Conservation (phyloP, 2,329 filamentous ascomycete species). For the Calonectria crousiana region DNA sequence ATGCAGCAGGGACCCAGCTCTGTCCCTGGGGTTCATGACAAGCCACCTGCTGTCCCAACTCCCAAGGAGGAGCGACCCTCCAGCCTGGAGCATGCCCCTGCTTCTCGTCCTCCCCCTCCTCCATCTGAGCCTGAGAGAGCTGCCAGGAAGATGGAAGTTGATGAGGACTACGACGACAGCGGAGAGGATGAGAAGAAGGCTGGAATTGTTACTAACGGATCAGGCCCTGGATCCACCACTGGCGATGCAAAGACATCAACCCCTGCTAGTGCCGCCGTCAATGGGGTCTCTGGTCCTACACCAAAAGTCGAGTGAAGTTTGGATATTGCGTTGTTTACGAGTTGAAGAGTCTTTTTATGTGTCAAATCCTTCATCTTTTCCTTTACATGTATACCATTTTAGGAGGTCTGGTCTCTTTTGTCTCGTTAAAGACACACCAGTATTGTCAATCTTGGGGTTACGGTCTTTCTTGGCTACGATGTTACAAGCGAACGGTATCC, state of each 20-base stretch:
- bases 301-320: constrained; percentile 60
- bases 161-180: constrained; percentile 97
- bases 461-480: constrained; percentile 48
- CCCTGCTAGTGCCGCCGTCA: constrained; percentile 61
- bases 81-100: constrained; percentile 51
- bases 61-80: constrained; percentile 72
- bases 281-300: constrained; percentile 54
- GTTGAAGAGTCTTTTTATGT: constrained; percentile 40
- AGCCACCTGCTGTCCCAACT: constrained; percentile 45
- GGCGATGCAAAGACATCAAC: constrained; percentile 64
- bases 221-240: constrained; percentile 61
- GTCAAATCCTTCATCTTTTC: constrained; percentile 29
- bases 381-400: constrained; percentile 38
- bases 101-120: constrained; percentile 62
- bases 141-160: constrained; percentile 94
- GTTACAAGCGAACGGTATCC: constrained; percentile 45
- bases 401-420: constrained; percentile 36
- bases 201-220: constrained; percentile 55
- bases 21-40: constrained; percentile 67
- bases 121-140: constrained; percentile 80
- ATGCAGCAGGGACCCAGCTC: constrained; percentile 72
- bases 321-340: constrained; percentile 37
- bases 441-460: constrained; percentile 35
- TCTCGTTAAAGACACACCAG: constrained; percentile 32
- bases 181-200: constrained; percentile 85